Conservation (phyloP, 257 asterid species). For the Apocynum venetum region DNA sequence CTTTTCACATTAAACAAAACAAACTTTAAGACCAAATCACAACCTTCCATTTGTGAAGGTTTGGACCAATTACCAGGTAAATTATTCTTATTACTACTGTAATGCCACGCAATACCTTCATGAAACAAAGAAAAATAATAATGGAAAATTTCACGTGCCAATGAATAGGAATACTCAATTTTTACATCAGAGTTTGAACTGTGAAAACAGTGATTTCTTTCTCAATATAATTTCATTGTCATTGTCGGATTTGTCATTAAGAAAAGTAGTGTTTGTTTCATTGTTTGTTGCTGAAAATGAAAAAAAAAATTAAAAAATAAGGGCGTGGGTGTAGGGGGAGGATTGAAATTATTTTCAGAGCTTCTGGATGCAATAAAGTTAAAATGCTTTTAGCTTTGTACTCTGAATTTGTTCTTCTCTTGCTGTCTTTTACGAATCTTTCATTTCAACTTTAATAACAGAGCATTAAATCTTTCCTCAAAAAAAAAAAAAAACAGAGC, state of each 20-base stretch:
- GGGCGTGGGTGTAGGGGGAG: background rate
- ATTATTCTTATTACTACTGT: too few species aligned
- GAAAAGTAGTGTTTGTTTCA: slow-evolving; percentile 6
- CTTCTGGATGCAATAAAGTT: slow-evolving; percentile 39
- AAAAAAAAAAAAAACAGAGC: slow-evolving; percentile 15
- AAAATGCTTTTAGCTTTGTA: slow-evolving; percentile 36
- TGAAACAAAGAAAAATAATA: background rate
- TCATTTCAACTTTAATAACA: slow-evolving; percentile 34
- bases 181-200: slow-evolving; percentile 44
- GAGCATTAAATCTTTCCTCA: slow-evolving; percentile 28
- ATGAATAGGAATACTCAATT: slow-evolving; percentile 29
- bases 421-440: slow-evolving; percentile 46
- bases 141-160: slow-evolving; percentile 33
- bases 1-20: background rate
- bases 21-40: background rate
- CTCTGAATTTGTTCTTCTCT: slow-evolving; percentile 58
- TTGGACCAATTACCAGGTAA: slow-evolving; percentile 15
- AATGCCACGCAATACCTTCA: background rate
- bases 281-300: slow-evolving; percentile 6
- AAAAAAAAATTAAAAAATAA: background rate
- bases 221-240: background rate
- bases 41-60: background rate
- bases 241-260: slow-evolving; percentile 31
- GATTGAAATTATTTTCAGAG: slow-evolving; percentile 10
- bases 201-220: background rate